phyloP scores from a whole-genome alignment of 108 stramenopile genomes.

The Pseudonitzschia pungens region DNA sequence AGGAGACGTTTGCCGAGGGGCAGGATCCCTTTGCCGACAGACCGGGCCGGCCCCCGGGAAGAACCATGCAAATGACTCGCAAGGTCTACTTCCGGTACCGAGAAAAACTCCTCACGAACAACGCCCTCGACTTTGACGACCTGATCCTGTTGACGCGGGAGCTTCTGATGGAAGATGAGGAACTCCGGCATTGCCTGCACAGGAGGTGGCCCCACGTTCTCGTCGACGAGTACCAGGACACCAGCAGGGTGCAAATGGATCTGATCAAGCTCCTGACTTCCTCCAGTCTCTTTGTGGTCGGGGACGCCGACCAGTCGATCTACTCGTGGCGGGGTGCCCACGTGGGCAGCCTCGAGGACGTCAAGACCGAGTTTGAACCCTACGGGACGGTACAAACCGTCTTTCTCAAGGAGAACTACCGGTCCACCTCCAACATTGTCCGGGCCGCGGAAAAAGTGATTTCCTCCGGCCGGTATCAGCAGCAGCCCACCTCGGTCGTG shows the following conservation, averaged over 20 bases:
- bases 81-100: slow-evolving; percentile 69
- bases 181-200: slow-evolving; percentile 49
- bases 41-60: slow-evolving; percentile 26
- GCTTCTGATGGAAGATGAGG: slow-evolving; percentile 50
- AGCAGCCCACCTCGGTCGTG: neutral
- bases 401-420: slow-evolving; percentile 82
- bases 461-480: slow-evolving; percentile 28
- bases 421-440: slow-evolving; percentile 81
- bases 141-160: slow-evolving; percentile 79
- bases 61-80: slow-evolving; percentile 43
- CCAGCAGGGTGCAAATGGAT: slow-evolving; percentile 67
- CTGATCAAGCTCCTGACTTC: slow-evolving; percentile 70
- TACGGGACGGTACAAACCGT: slow-evolving; percentile 53
- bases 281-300: slow-evolving; percentile 73
- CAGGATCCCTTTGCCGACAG: slow-evolving; percentile 29
- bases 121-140: slow-evolving; percentile 92
- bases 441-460: slow-evolving; percentile 80
- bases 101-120: slow-evolving; percentile 55
- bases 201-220: slow-evolving; percentile 75
- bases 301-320: slow-evolving; percentile 84
- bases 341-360: slow-evolving; percentile 65
- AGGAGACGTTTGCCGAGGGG: slow-evolving; percentile 29
- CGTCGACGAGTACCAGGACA: slow-evolving; percentile 91
- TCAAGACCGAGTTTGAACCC: slow-evolving; percentile 48
- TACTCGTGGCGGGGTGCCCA: slow-evolving; percentile 86